A percentile compares a stretch with the other conserved stretches of the same genome.
These are phyloP conservation scores for Iris pallida DNA, from an alignment of 116 monocot species.

Conservation along the genomic window DNA sequence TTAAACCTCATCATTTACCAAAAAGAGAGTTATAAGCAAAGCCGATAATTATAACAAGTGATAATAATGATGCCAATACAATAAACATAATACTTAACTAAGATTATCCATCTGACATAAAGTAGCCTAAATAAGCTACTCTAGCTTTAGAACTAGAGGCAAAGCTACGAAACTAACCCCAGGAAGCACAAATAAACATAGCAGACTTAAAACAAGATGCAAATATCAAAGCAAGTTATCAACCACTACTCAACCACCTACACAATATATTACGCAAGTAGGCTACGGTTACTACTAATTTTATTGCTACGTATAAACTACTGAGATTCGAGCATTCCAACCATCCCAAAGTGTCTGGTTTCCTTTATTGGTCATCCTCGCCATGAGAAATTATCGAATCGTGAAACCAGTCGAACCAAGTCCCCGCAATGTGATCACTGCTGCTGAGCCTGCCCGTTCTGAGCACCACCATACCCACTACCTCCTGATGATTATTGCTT, in stretches of 20 bases:
- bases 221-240: constrained; percentile 11
- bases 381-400: not conserved
- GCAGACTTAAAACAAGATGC: constrained; percentile 20
- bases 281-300: constrained; percentile 5
- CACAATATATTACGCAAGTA: constrained; percentile 29
- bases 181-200: constrained; percentile 9
- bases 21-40: constrained; percentile 1
- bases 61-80: not conserved
- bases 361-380: constrained; percentile 8
- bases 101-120: constrained; percentile 14
- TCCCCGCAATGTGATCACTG: constrained; percentile 17
- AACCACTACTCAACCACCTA: constrained; percentile 20
- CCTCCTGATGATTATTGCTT: too few species aligned
- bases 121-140: constrained; percentile 25
- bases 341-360: constrained; percentile 28
- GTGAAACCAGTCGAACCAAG: not conserved
- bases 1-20: not conserved
- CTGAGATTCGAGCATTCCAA: constrained; percentile 66
- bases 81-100: constrained; percentile 9
- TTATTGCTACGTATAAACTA: constrained; percentile 26
- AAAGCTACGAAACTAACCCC: constrained; percentile 13
- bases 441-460: constrained; percentile 55
- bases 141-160: constrained; percentile 44
- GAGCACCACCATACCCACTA: constrained; percentile 54
- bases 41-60: not conserved